Evolutionary conservation across 1,284 basidiomycete species (phyloP).

Genomic region (Sporisorium scitamineum): DNA sequence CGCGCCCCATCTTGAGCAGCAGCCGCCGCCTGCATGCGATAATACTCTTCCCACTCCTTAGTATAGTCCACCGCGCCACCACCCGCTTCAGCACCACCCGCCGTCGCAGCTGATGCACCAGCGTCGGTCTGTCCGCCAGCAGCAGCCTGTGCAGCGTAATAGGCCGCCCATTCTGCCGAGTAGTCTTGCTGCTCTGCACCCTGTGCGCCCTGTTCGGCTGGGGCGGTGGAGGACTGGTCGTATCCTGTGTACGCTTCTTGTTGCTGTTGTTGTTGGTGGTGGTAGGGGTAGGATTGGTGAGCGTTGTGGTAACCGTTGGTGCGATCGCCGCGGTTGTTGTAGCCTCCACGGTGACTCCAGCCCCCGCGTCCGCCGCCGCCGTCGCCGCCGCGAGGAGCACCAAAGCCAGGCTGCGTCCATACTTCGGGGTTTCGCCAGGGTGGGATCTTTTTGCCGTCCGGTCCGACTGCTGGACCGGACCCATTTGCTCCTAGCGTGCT

Average conservation of each 20-base stretch:
- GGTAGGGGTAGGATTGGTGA: slow-evolving; percentile 1
- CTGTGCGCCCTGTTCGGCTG: slow-evolving; percentile 10
- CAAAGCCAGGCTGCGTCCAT: slow-evolving; percentile 59
- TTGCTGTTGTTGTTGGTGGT: slow-evolving; percentile 18
- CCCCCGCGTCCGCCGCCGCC: slow-evolving; percentile 24
- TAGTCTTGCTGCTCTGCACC: slow-evolving; percentile 56
- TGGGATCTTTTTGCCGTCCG: slow-evolving; percentile 66
- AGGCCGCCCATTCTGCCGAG: slow-evolving; percentile 67
- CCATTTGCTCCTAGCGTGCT: slow-evolving; percentile 29
- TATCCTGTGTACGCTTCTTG: slow-evolving; percentile 14
- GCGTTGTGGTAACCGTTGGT: neutral
- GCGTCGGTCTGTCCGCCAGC: slow-evolving; percentile 13
- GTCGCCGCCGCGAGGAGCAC: slow-evolving; percentile 33
- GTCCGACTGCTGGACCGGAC: slow-evolving; percentile 35
- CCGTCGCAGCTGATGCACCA: slow-evolving; percentile 25
- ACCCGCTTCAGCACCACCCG: slow-evolving; percentile 11
- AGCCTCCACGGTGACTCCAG: slow-evolving; percentile 33
- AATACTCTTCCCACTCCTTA: slow-evolving; percentile 68
- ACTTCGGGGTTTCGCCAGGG: slow-evolving; percentile 68
- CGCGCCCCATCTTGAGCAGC: slow-evolving; percentile 37
- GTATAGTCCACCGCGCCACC: slow-evolving; percentile 55
- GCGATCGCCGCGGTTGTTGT: slow-evolving; percentile 32
- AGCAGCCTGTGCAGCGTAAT: slow-evolving; percentile 62
- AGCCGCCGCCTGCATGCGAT: slow-evolving; percentile 55
- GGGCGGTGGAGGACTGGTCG: slow-evolving; percentile 11